These are phyloP conservation scores for Globisporangium irregulare DNA, from an alignment of 352 stramenopile species.

Conservation along the genomic window DNA sequence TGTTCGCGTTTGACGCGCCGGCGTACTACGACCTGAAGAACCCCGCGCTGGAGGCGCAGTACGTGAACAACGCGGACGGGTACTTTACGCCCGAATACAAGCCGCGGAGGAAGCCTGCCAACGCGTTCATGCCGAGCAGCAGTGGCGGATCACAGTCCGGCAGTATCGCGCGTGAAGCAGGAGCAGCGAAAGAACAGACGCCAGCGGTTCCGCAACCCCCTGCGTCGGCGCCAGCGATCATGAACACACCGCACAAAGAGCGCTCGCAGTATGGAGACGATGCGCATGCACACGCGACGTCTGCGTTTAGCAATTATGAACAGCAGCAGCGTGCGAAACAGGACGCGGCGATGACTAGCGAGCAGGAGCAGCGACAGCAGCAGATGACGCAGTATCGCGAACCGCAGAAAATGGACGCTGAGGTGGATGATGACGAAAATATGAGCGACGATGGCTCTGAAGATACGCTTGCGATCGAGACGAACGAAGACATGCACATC, in stretches of 20 bases:
- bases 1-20: constrained; percentile 76
- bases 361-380: constrained; percentile 3
- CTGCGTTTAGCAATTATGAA: constrained; percentile 2
- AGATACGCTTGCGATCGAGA: constrained; percentile 41
- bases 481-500: constrained; percentile 28
- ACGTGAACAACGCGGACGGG: constrained; percentile 84
- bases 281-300: not conserved
- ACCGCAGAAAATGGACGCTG: constrained; percentile 14
- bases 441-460: constrained; percentile 50
- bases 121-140: constrained; percentile 1
- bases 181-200: not conserved
- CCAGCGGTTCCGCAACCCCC: not conserved
- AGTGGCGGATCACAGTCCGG: not conserved
- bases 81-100: constrained; percentile 49
- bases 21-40: constrained; percentile 84
- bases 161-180: not conserved
- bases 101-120: not conserved
- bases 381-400: constrained; percentile 17
- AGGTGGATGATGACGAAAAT: constrained; percentile 32
- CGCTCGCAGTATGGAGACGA: not conserved
- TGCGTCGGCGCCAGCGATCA: not conserved
- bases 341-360: not conserved
- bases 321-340: not conserved
- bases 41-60: constrained; percentile 59
- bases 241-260: constrained; percentile 6